phyloP scores from a whole-genome alignment of 2,329 filamentous ascomycete species.

The Harringtonia aguacate region DNA sequence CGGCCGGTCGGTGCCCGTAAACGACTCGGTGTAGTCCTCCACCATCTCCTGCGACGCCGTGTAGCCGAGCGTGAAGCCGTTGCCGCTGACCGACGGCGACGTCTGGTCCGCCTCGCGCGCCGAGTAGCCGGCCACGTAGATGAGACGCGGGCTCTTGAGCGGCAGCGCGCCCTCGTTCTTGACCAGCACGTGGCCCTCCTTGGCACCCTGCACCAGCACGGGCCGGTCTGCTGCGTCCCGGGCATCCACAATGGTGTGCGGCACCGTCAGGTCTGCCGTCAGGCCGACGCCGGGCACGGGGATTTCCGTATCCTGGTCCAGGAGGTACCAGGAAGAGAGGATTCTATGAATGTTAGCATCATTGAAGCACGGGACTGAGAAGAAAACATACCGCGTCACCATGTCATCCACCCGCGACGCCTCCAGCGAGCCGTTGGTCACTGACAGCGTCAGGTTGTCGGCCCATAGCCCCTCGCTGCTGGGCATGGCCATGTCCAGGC shows the following conservation, averaged over 20 bases:
- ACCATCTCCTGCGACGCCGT: slow-evolving; percentile 16
- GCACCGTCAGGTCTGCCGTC: slow-evolving; percentile 44
- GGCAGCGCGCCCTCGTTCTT: slow-evolving; percentile 63
- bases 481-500: slow-evolving; percentile 65
- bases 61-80: slow-evolving; percentile 22
- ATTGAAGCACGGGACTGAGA: too few species aligned
- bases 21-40: slow-evolving; percentile 49
- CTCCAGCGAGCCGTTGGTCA: slow-evolving; percentile 44
- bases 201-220: slow-evolving; percentile 38
- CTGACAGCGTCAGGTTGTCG: slow-evolving; percentile 47
- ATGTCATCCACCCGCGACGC: slow-evolving; percentile 57
- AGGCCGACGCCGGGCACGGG: slow-evolving; percentile 38
- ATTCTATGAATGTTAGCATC: slow-evolving; percentile 33
- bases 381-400: slow-evolving; percentile 42
- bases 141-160: slow-evolving; percentile 42
- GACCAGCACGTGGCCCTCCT: slow-evolving; percentile 60
- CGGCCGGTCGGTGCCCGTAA: slow-evolving; percentile 11
- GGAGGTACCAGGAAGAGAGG: background rate
- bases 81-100: slow-evolving; percentile 18
- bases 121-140: slow-evolving; percentile 47
- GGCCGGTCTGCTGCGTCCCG: slow-evolving; percentile 32
- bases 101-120: slow-evolving; percentile 41
- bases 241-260: slow-evolving; percentile 36
- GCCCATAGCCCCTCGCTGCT: slow-evolving; percentile 27
- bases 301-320: background rate